Base-by-base conservation (phyloP, 2,329 filamentous ascomycete genomes). In the Blastomyces percursus region DNA sequence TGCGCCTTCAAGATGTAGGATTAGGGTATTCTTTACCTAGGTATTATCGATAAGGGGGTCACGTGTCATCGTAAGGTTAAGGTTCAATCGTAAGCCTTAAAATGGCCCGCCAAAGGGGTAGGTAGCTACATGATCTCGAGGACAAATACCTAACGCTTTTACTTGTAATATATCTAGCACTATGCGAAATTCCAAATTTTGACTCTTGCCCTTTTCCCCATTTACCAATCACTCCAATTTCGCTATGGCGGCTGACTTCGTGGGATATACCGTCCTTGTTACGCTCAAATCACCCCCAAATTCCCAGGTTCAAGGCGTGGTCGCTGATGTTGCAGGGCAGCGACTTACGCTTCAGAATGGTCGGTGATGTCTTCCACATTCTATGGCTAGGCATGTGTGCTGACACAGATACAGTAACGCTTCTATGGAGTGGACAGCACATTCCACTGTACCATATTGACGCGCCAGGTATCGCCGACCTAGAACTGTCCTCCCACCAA, bases 261-360 rank as follows among this genome's bases (percentile, higher is more conserved):
- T 90, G 70, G 90, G 90, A 65, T 82, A 90, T 73, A 85, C 87
- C 64, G 90, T 94, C 76, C 78, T 85, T 64, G 86, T 94, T 70
- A 87, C 86, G 44, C 81, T 94, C 66, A 83, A 82, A 69, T 80
- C 84, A 63, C 87, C 88, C 60, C 81, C 82, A 2, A 83, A 84
- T 64, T 83, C 82, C 51, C 79, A 84, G 69, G 77, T 93, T 59
- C 84, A 85, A 64, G 90, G 90, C 60, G 83, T 84, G 27, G 88
- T 95, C 44, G 82, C 84, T 64, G 81, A 86, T 68, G 86, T 93
- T 61, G 81, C 87, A 65, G 86, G 87, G 32, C 82, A 84, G 70
- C 86, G 85, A 64, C 77, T 95, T 66, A 85, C 84, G 38, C 80
- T 95, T 60, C 83, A 82, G 62, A 84, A 94, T 77, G 90, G 89